Evolutionary conservation across 495 filamentous ascomycete genomes (phyloP).

Genomic region (Talaromyces liani): DNA sequence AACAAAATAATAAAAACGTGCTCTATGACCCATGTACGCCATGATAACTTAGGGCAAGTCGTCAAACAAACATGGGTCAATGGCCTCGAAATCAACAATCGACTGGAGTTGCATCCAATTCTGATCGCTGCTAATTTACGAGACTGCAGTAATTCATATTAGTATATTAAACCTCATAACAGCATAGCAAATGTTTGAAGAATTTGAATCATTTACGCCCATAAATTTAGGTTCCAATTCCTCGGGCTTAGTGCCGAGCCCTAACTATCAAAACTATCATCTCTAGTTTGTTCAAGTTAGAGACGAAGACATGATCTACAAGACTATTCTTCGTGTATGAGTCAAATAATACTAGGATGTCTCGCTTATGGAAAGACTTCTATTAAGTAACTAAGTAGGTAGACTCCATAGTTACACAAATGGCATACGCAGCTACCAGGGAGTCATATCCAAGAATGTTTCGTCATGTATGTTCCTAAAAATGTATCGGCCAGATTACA

Average conservation of each 20-base stretch:
- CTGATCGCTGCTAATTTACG: too few relatives aligned
- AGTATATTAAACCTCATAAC: neutral
- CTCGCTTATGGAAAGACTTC: too few relatives aligned
- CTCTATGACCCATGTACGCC: too few relatives aligned
- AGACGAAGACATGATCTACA: neutral
- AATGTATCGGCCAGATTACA: conserved; percentile 9
- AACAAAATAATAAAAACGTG: too few relatives aligned
- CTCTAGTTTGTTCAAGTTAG: neutral
- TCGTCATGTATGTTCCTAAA: neutral
- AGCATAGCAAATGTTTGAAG: neutral
- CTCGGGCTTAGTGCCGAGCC: neutral
- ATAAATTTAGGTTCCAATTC: neutral
- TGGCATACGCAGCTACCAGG: neutral
- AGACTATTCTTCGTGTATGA: neutral
- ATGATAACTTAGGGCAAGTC: neutral
- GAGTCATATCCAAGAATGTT: too few relatives aligned
- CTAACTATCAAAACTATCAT: neutral
- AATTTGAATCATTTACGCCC: neutral
- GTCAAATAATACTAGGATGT: too few relatives aligned
- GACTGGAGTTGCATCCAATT: neutral
- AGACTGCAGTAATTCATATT: neutral
- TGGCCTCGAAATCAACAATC: neutral
- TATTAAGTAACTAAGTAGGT: too few relatives aligned
- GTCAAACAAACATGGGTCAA: neutral
- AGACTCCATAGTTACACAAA: neutral